Conservation (phyloP, 768 basidiomycete genomes). For the Brasilioporus rufonigricans region DNA sequence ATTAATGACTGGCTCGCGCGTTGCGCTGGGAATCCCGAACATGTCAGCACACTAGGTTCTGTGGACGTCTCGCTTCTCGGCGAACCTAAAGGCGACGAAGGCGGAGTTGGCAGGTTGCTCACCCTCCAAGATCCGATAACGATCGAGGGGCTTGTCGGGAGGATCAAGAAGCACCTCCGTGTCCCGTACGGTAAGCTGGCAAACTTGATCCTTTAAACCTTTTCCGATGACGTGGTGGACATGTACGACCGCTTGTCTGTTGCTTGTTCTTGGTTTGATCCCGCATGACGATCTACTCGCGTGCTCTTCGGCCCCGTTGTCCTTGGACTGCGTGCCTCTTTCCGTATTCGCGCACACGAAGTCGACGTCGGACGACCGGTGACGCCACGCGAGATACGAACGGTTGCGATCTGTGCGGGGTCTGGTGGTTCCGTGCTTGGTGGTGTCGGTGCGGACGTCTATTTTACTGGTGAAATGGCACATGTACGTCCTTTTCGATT, state of each 20-base stretch:
- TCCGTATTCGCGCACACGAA: conserved; percentile 25
- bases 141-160: conserved; percentile 58
- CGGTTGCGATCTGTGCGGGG: conserved; percentile 90
- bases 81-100: conserved; percentile 44
- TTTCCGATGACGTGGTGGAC: conserved; percentile 11
- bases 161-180: conserved; percentile 68
- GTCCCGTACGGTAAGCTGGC: conserved; percentile 52
- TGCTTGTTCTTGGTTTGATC: conserved; percentile 8
- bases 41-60: conserved; percentile 28
- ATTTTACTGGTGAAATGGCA: conserved; percentile 90
- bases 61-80: conserved; percentile 34
- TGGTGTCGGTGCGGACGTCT: conserved; percentile 76
- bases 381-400: conserved; percentile 39
- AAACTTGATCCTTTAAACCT: conserved; percentile 9
- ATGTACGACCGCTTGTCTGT: neutral
- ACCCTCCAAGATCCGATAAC: conserved; percentile 53
- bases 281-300: conserved; percentile 14
- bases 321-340: conserved; percentile 3
- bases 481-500: conserved; percentile 54
- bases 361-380: conserved; percentile 66
- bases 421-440: conserved; percentile 78
- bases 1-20: conserved; percentile 88
- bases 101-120: conserved; percentile 70
- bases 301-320: conserved; percentile 11
- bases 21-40: conserved; percentile 41